Percentiles rank a stretch among this genome's conserved stretches.
Evolutionary conservation across 495 filamentous ascomycete species (phyloP).

Genomic region (Trichoderma asperelloides): DNA sequence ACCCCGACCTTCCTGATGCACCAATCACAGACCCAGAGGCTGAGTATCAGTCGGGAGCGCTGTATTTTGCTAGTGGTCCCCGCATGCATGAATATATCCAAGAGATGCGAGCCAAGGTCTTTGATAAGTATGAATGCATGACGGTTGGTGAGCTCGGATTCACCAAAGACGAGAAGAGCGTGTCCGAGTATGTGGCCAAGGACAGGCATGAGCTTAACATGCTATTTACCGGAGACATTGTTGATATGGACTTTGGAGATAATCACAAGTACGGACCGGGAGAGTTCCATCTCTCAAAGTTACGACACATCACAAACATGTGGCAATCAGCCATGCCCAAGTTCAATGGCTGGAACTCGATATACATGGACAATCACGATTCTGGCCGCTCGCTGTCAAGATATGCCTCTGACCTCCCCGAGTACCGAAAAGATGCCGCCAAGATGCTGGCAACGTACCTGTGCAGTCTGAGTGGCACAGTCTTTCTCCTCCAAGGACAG

Average conservation of each 20-base stretch:
- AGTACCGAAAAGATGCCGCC: constrained; percentile 36
- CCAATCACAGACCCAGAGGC: constrained; percentile 34
- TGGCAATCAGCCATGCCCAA: too few species aligned
- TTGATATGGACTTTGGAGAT: too few species aligned
- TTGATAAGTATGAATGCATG: constrained; percentile 35
- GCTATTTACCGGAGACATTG: too few species aligned
- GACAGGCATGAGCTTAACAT: too few species aligned
- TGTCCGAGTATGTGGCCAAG: too few species aligned
- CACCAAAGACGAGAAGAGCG: too few species aligned
- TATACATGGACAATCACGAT: constrained; percentile 63
- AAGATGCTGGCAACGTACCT: constrained; percentile 58
- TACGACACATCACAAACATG: constrained; percentile 48
- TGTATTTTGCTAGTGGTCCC: constrained; percentile 50
- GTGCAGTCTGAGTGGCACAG: constrained; percentile 22
- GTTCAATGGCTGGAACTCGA: constrained; percentile 57
- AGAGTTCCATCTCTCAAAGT: constrained; percentile 31
- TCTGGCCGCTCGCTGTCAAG: constrained; percentile 50
- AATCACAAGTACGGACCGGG: too few species aligned
- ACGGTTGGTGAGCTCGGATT: too few species aligned
- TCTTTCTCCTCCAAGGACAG: constrained; percentile 65
- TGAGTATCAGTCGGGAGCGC: constrained; percentile 32
- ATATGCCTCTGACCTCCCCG: constrained; percentile 33
- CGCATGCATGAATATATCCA: constrained; percentile 52
- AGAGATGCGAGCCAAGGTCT: constrained; percentile 30
- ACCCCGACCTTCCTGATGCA: constrained; percentile 47